Conservation (phyloP, 345 rosid species). For the Bruguiera gymnorhiza region DNA sequence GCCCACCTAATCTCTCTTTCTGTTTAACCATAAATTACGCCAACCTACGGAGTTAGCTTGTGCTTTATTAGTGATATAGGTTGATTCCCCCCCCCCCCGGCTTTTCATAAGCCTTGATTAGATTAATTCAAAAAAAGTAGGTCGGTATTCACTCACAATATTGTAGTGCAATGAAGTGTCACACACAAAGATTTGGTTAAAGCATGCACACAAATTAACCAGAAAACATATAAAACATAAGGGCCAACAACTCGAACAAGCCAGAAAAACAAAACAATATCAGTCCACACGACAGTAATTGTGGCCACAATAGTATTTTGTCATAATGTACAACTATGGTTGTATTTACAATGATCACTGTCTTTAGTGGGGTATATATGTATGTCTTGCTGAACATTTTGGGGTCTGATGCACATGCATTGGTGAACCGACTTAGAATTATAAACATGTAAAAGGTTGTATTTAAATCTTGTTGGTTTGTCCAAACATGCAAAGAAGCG, state of each 20-base stretch:
- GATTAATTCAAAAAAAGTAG: not conserved
- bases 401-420: slow-evolving; percentile 24
- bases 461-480: slow-evolving; percentile 21
- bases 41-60: slow-evolving; percentile 23
- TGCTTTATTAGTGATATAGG: slow-evolving; percentile 35
- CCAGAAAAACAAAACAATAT: not conserved
- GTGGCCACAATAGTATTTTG: not conserved
- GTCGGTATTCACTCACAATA: not conserved
- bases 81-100: slow-evolving; percentile 23
- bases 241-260: not conserved
- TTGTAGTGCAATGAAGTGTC: not conserved
- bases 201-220: not conserved
- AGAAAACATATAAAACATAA: not conserved
- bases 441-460: not conserved
- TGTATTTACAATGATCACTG: not conserved
- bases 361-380: not conserved
- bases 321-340: not conserved
- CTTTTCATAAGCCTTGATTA: slow-evolving; percentile 10
- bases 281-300: no score
- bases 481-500: slow-evolving; percentile 14
- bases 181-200: not conserved
- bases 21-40: slow-evolving; percentile 21
- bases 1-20: slow-evolving; percentile 30
- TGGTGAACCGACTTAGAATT: slow-evolving; percentile 13
- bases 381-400: not conserved